phyloP scores from a whole-genome alignment of 2,329 filamentous ascomycete species.

The Penicillium paneum region DNA sequence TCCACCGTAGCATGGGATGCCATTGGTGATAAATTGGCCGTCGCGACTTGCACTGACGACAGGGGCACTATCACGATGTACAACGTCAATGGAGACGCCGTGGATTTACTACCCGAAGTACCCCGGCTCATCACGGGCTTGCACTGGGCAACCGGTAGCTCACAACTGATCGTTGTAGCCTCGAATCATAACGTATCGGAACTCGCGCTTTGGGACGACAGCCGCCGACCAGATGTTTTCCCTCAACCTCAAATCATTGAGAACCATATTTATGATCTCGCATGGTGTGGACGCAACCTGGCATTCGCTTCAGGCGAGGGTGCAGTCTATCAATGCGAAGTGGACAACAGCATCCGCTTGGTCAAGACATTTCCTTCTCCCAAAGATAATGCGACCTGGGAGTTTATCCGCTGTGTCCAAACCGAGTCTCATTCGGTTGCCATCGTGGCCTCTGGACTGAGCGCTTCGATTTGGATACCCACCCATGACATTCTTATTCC shows the following conservation, averaged over 20 bases:
- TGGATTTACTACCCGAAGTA: constrained; percentile 46
- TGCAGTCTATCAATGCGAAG: constrained; percentile 40
- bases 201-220: constrained; percentile 46
- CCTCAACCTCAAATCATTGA: constrained; percentile 37
- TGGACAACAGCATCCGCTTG: constrained; percentile 39
- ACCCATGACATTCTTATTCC: constrained; percentile 42
- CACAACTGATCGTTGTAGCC: constrained; percentile 44
- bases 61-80: constrained; percentile 46
- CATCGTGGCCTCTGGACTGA: constrained; percentile 40
- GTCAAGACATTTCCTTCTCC: constrained; percentile 34
- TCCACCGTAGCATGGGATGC: constrained; percentile 49
- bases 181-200: constrained; percentile 42
- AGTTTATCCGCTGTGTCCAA: constrained; percentile 39
- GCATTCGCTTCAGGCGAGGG: constrained; percentile 43
- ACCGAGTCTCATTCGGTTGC: constrained; percentile 32
- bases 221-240: constrained; percentile 36
- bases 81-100: constrained; percentile 41
- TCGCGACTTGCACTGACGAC: constrained; percentile 46
- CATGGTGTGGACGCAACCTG: constrained; percentile 39
- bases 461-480: constrained; percentile 45
- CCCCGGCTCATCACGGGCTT: constrained; percentile 45
- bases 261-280: constrained; percentile 42
- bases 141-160: constrained; percentile 41
- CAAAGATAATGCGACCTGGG: constrained; percentile 37
- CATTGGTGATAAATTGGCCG: constrained; percentile 44